Percentiles rank a stretch among this genome's conserved stretches.
These are phyloP conservation scores for Starmerella bacillaris DNA, from an alignment of 805 yeast species.

Conservation along the genomic window DNA sequence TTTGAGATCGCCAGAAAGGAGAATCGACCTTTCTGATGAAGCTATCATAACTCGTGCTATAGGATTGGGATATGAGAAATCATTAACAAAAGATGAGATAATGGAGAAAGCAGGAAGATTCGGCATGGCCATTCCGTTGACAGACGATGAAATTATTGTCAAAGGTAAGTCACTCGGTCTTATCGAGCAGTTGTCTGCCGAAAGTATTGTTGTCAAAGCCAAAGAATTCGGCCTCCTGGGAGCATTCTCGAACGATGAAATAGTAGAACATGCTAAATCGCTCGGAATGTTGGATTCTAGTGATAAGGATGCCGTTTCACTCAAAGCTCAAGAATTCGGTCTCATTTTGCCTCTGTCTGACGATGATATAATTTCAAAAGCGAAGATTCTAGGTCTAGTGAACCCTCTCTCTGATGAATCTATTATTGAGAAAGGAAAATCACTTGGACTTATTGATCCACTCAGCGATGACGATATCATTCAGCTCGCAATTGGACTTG, in stretches of 20 bases:
- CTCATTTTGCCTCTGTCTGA: conserved; percentile 8
- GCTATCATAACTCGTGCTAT: conserved; percentile 15
- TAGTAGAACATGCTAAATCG: conserved; percentile 9
- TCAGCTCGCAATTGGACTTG: conserved; percentile 17
- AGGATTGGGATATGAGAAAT: not conserved
- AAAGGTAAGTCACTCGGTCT: conserved; percentile 35
- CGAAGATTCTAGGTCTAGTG: conserved; percentile 14
- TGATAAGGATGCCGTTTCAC: not conserved
- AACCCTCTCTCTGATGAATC: conserved; percentile 4
- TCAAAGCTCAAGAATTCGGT: conserved; percentile 7
- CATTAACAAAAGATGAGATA: conserved; percentile 2
- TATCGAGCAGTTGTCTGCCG: conserved; percentile 26
- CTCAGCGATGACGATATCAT: conserved; percentile 1
- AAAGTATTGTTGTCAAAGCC: not conserved
- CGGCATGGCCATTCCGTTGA: conserved; percentile 10
- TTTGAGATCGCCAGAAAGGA: not conserved
- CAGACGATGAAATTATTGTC: not conserved
- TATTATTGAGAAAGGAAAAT: conserved; percentile 4
- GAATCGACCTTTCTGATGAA: conserved; percentile 31
- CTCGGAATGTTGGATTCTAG: not conserved
- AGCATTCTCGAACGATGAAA: conserved; percentile 2
- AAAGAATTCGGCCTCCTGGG: not conserved
- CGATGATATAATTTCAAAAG: conserved; percentile 15
- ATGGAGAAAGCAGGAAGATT: conserved; percentile 15
- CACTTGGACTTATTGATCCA: conserved; percentile 33